phyloP scores from a whole-genome alignment of 352 stramenopile genomes.

The Globisporangium canariense region DNA sequence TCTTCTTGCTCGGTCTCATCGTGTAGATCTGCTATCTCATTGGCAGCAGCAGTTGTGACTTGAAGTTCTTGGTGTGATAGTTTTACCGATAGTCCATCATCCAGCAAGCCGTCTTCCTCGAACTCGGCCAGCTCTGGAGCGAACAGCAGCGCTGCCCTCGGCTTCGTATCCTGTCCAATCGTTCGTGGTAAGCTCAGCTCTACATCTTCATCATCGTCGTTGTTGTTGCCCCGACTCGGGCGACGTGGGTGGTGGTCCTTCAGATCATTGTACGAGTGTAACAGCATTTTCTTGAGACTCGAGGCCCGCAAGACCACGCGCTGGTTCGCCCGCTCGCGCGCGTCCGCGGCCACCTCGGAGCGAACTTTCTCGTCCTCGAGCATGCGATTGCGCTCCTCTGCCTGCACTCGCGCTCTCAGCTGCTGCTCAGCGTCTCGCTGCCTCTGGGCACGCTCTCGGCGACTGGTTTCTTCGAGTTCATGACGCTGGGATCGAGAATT shows the following conservation, averaged over 20 bases:
- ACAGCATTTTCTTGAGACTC: slow-evolving; percentile 26
- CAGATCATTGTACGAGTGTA: slow-evolving; percentile 25
- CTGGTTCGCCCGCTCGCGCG: slow-evolving; percentile 42
- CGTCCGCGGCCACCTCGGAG: slow-evolving; percentile 38
- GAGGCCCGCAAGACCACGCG: slow-evolving; percentile 31
- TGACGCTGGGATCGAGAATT: slow-evolving; percentile 28
- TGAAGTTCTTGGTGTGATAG: neutral
- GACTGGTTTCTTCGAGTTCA: slow-evolving; percentile 41
- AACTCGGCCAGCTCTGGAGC: slow-evolving; percentile 54
- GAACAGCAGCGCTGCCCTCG: slow-evolving; percentile 21
- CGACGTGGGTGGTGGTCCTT: neutral
- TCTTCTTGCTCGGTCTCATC: neutral
- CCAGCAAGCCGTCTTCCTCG: slow-evolving; percentile 47
- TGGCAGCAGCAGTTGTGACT: neutral
- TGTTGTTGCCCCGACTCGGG: slow-evolving; percentile 21
- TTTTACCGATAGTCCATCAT: neutral
- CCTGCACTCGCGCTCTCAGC: slow-evolving; percentile 34
- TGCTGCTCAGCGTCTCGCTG: slow-evolving; percentile 49
- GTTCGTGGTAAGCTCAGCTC: neutral
- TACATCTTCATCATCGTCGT: slow-evolving; percentile 17
- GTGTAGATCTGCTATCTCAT: neutral
- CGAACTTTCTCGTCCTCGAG: slow-evolving; percentile 48
- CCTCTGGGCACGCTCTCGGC: slow-evolving; percentile 34
- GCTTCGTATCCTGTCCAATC: neutral
- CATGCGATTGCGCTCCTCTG: slow-evolving; percentile 49